Evolutionary conservation across 305 asterid species (phyloP).

Genomic region (Ajuga reptans): DNA sequence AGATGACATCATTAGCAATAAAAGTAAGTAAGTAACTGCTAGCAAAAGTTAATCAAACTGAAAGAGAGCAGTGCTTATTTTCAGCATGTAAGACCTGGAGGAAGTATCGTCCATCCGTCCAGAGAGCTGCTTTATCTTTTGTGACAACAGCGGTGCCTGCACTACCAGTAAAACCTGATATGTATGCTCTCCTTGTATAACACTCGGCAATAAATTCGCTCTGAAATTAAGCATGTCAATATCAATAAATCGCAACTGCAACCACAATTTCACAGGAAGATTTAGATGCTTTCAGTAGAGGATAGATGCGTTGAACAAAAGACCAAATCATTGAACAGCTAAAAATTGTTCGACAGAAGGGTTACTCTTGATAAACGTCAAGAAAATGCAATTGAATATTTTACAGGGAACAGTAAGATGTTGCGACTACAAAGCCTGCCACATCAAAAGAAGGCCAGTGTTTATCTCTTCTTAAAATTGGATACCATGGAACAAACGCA

Average conservation of each 20-base stretch:
- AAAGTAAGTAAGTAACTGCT: slow-evolving; percentile 11
- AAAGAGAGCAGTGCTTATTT: background rate
- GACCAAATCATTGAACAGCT: background rate
- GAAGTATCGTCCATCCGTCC: slow-evolving; percentile 98
- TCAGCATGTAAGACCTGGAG: slow-evolving; percentile 55
- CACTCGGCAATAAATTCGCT: slow-evolving; percentile 96
- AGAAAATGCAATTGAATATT: background rate
- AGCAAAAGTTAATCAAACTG: background rate
- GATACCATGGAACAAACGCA: background rate
- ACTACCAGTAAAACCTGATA: slow-evolving; percentile 95
- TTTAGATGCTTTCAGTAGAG: background rate
- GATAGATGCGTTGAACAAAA: background rate
- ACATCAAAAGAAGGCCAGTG: background rate
- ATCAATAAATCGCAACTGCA: slow-evolving; percentile 14
- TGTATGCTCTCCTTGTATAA: slow-evolving; percentile 76
- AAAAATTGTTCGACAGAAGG: background rate
- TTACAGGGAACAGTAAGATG: background rate
- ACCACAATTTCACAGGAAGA: background rate
- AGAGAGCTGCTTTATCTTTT: slow-evolving; percentile 88
- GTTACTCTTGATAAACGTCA: background rate
- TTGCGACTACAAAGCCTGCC: too few species aligned
- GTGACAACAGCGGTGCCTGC: slow-evolving; percentile 98
- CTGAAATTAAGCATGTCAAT: slow-evolving; percentile 35
- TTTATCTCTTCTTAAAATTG: background rate
- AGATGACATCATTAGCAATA: slow-evolving; percentile 13